Evolutionary conservation across 176 grass and related monocot genomes (phyloP).

Genomic region (Otatea glauca): DNA sequence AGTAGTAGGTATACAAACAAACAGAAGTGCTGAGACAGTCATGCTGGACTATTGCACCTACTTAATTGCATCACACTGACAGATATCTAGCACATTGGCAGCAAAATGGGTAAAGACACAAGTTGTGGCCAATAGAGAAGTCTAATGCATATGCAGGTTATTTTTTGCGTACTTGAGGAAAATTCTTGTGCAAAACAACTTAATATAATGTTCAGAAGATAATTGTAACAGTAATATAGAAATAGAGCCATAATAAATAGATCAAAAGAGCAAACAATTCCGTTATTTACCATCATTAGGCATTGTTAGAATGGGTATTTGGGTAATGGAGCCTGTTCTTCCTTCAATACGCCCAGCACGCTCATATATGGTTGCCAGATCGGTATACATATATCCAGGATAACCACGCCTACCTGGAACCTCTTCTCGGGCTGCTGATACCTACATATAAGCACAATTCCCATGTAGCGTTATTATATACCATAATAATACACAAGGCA

Average conservation of each 20-base stretch:
- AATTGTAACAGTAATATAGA: neutral
- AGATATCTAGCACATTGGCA: neutral
- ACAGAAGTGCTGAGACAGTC: slow-evolving; percentile 19
- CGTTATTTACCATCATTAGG: slow-evolving; percentile 86
- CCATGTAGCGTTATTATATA: neutral
- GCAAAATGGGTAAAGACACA: neutral
- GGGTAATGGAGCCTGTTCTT: slow-evolving; percentile 96
- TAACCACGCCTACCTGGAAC: slow-evolving; percentile 99
- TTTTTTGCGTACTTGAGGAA: neutral
- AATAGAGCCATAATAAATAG: neutral
- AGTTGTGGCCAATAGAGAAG: neutral
- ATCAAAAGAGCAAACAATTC: neutral
- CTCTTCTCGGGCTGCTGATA: slow-evolving; percentile 97
- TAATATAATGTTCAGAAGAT: slow-evolving; percentile 1
- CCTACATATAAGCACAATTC: slow-evolving; percentile 50
- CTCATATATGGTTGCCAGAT: slow-evolving; percentile 99
- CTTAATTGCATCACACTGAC: neutral
- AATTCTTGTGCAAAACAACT: neutral
- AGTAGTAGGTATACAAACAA: neutral
- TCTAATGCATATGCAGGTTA: neutral
- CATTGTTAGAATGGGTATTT: slow-evolving; percentile 99
- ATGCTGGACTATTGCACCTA: neutral
- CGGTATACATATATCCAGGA: slow-evolving; percentile 99
- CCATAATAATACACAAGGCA: neutral
- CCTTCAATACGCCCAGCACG: slow-evolving; percentile 99